Percentiles rank a stretch among this genome's conserved stretches.
These are phyloP conservation scores for Clarireedia monteithiana DNA, from an alignment of 2,329 filamentous ascomycete species.

Conservation along the genomic window DNA sequence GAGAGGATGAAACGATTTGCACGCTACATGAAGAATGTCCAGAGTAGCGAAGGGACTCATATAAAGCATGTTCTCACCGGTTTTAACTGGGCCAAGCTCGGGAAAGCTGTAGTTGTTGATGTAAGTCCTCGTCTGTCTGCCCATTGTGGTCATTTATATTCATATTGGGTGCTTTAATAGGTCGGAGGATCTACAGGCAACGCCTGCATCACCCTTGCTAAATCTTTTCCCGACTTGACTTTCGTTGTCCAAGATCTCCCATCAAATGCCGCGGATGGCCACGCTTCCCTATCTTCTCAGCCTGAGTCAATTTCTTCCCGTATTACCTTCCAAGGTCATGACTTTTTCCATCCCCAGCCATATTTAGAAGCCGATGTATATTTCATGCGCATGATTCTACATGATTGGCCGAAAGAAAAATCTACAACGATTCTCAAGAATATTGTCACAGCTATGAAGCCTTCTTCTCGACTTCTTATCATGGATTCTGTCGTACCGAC, in stretches of 20 bases:
- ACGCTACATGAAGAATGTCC: constrained; percentile 28
- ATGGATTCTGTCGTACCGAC: not conserved
- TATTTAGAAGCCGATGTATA: constrained; percentile 36
- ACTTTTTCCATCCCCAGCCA: constrained; percentile 39
- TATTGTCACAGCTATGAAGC: constrained; percentile 34
- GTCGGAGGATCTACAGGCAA: constrained; percentile 30
- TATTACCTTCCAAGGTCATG: constrained; percentile 9
- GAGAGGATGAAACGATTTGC: constrained; percentile 22
- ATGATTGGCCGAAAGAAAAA: constrained; percentile 39
- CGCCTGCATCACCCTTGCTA: constrained; percentile 27
- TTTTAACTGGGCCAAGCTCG: constrained; percentile 33
- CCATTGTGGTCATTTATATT: not conserved
- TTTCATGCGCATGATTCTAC: constrained; percentile 38
- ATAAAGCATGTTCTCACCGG: constrained; percentile 31
- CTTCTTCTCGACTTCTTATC: constrained; percentile 27
- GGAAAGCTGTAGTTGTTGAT: constrained; percentile 30
- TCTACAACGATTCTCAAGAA: constrained; percentile 30
- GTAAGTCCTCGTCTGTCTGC: not conserved
- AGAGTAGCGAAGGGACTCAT: constrained; percentile 25
- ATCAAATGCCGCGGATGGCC: constrained; percentile 7
- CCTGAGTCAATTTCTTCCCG: not conserved
- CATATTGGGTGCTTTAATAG: not conserved
- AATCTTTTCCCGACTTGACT: constrained; percentile 23
- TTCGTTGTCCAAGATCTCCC: constrained; percentile 30
- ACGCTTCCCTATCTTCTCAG: too few relatives aligned